Evolutionary conservation across 2,329 filamentous ascomycete species (phyloP), one percentile per base, ranked within the genome.

Genomic region (Helotiales sp.): DNA sequence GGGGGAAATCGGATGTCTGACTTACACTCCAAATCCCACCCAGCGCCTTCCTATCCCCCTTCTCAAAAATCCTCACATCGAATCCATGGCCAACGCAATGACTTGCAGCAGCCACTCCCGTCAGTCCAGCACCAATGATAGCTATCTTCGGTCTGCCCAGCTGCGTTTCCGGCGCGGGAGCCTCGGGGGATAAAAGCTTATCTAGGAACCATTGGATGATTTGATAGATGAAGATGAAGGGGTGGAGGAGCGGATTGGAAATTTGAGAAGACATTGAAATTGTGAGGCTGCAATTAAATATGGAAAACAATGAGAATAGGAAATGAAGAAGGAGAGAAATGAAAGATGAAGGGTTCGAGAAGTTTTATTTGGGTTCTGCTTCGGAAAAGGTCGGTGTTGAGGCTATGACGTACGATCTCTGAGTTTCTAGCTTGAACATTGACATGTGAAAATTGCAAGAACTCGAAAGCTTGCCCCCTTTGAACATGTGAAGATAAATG

Each of bases 61-160:
- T 86, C 76, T 96, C 93, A 71, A 96, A 96, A 45, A 96, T 86
- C 22, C 86, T 85, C 6, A 93, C 90, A 69, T 96, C 91, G 72
- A 95, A 95, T 52, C 92, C 92, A 86, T 96, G 91, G 1, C 93
- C 93, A 40, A 94, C 87, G 75, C 91, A 93, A 77, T 96, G 93
- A 1, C 91, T 88, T 0, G 93, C 93, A 7, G 92, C 88, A 1
- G 92, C 92, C 2, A 96, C 88, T 3, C 93, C 86, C 0, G 86
- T 96, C 63, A 96, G 83, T 1, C 90, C 90, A 30, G 89, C 88
- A 2, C 90, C 90, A 70, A 93, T 88, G 34, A 92, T 82, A 2
- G 90, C 90, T 64, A 93, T 83, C 67, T 85, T 89, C 15, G 92
- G 90, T 30, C 89, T 82, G 13, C 81, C 80, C n/a, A 91, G 80